Percentiles rank a stretch among this genome's conserved stretches.
These are phyloP conservation scores for Pezicula radicicola DNA, from an alignment of 2,329 filamentous ascomycete genomes.

Conservation along the genomic window DNA sequence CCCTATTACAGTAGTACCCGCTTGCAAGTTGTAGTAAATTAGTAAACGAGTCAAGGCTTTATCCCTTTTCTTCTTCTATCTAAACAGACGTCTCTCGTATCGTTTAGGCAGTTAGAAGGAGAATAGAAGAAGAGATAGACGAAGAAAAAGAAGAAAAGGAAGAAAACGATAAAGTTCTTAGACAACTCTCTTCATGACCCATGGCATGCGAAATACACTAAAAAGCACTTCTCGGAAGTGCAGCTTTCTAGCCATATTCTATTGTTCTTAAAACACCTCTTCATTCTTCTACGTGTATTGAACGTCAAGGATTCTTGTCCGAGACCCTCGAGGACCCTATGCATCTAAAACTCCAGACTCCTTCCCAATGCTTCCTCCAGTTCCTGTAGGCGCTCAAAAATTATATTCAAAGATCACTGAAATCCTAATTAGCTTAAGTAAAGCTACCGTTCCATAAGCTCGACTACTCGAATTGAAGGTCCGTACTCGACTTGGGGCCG, in stretches of 20 bases:
- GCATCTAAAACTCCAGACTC: slow-evolving; percentile 21
- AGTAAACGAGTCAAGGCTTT: too few species aligned
- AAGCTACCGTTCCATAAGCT: not conserved
- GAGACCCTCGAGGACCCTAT: slow-evolving; percentile 5
- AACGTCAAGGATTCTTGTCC: too few species aligned
- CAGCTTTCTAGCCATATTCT: too few species aligned
- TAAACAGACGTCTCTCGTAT: too few species aligned
- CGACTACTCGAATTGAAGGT: slow-evolving; percentile 20
- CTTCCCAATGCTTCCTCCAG: slow-evolving; percentile 21
- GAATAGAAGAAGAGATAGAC: too few species aligned
- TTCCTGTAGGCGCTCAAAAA: slow-evolving; percentile 15
- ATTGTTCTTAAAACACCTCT: not conserved
- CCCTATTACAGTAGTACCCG: too few species aligned
- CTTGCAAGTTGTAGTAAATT: too few species aligned
- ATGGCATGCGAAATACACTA: too few species aligned
- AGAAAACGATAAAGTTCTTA: too few species aligned
- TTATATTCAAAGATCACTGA: slow-evolving; percentile 13
- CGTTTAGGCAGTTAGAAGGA: too few species aligned
- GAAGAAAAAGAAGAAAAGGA: too few species aligned
- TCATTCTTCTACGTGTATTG: slow-evolving; percentile 9
- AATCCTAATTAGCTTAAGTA: not conserved
- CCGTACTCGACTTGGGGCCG: slow-evolving; percentile 8
- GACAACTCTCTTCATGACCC: not conserved
- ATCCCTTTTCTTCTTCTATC: too few species aligned
- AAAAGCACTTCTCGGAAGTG: not conserved